Base-by-base conservation (phyloP, 257 asterid species). In the Scutellaria barbata region DNA sequence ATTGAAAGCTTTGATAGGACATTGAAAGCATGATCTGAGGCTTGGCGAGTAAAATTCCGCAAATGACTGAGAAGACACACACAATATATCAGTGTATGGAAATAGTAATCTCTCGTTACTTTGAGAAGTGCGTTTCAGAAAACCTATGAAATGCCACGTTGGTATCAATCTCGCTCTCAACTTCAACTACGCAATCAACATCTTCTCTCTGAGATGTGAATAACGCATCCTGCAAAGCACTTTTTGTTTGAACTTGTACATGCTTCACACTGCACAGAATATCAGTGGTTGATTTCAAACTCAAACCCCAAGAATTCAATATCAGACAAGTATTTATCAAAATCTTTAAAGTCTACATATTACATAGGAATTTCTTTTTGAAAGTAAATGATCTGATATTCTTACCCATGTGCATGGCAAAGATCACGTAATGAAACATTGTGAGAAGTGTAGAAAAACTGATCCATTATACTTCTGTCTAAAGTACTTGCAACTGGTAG, bases 391-490 rank as follows among this genome's bases (percentile, higher is more conserved):
- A 47, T 41, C 10, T 17, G 54, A 33, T 52, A 50, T 55, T 41
- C 90, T 74, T 86, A 95, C 99, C 87, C 90, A 69, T 95, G 96
- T 46, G 99, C 99, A 20, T 66, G 50, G 73, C 98, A 95, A 7
- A 95, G 89, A 78, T 85, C 65, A 47, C 73, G 87, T 75, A 94
- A 85, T 59, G 96, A 86, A 63, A 87, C 88, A 53, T 89, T 72
- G 79, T 94, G 99, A 76, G 98, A 74, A 13, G 99, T 95, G 87
- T 95, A 95, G 88, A 95, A 95, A 71, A 86, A 92, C 82, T 86
- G 87, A 66, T 92, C 92, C 78, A 95, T 45, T 67, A 89, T 83
- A 53, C 81, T 88, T 72, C 82, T 83, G 45, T 82, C 86, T 9
- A 85, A 80, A 41, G 82, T 76, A 66, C 68, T 80, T 60, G 98